Percentiles rank a stretch among this genome's conserved stretches.
Evolutionary conservation across 768 basidiomycete genomes (phyloP).

Genomic region (Ramaria sp.): DNA sequence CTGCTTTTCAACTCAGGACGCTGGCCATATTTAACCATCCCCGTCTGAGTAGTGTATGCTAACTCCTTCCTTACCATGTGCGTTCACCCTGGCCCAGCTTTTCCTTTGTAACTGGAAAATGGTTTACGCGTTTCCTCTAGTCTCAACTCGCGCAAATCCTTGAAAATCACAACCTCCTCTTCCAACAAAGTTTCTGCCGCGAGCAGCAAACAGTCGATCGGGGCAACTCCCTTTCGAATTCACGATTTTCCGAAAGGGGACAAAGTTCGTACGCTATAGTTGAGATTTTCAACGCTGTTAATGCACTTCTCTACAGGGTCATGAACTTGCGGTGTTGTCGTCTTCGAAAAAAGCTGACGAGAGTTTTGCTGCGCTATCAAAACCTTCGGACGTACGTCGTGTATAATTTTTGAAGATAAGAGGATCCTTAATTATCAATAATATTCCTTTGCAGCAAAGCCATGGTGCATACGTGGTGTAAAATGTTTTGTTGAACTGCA

Average conservation of each 20-base stretch:
- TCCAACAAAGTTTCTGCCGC: neutral
- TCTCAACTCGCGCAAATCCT: constrained; percentile 3
- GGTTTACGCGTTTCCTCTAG: neutral
- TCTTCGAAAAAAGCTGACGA: neutral
- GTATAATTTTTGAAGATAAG: no score
- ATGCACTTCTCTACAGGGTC: neutral
- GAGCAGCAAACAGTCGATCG: neutral
- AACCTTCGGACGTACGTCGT: neutral
- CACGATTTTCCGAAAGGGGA: neutral
- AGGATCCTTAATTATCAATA: no score
- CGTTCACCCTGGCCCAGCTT: neutral
- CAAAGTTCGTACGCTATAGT: neutral
- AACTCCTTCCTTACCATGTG: constrained; percentile 8
- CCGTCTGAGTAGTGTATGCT: neutral
- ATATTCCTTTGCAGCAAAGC: neutral
- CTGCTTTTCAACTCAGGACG: neutral
- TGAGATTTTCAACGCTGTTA: neutral
- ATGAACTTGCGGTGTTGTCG: neutral
- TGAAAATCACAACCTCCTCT: neutral
- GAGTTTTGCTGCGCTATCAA: neutral
- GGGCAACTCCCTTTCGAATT: neutral
- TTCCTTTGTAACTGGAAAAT: neutral
- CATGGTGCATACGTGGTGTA: neutral
- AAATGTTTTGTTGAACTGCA: neutral
- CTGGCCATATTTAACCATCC: neutral